Evolutionary conservation across 495 filamentous ascomycete genomes (phyloP).

Genomic region (Collariella sp.): DNA sequence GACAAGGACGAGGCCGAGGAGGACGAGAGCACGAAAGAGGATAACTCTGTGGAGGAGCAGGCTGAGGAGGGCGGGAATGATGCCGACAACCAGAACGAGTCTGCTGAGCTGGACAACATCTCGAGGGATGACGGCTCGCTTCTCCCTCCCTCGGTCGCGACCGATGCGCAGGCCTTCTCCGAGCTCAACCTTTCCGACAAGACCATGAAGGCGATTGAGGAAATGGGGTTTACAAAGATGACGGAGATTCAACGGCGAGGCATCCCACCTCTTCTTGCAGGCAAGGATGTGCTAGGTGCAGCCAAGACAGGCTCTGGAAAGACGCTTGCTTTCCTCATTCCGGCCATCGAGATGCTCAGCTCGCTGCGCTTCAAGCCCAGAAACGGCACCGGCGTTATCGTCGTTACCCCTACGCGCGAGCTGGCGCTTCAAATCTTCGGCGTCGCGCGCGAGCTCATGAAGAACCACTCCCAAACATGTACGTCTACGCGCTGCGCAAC

Average conservation of each 20-base stretch:
- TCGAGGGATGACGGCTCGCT: conserved; percentile 17
- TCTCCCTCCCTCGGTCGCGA: conserved; percentile 25
- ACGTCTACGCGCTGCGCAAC: background rate
- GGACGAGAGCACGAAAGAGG: conserved; percentile 10
- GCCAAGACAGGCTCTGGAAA: conserved; percentile 97
- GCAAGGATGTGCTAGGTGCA: conserved; percentile 88
- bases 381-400: conserved; percentile 74
- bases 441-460: conserved; percentile 86
- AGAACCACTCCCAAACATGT: conserved; percentile 64
- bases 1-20: conserved; percentile 18
- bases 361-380: conserved; percentile 73
- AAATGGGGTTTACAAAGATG: conserved; percentile 91
- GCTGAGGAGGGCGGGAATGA: conserved; percentile 19
- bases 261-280: conserved; percentile 81
- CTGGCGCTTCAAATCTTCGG: conserved; percentile 94
- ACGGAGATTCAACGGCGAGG: conserved; percentile 88
- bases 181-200: conserved; percentile 80
- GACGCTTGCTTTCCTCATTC: conserved; percentile 90
- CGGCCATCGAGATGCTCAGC: conserved; percentile 88
- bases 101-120: conserved; percentile 4
- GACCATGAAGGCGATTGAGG: conserved; percentile 78
- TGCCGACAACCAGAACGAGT: conserved; percentile 21
- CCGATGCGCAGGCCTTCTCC: conserved; percentile 48
- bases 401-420: conserved; percentile 83
- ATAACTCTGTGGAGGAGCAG: conserved; percentile 17